phyloP scores from a whole-genome alignment of 225 moss, liverwort and hornwort species.

The Pseudisothecium myosuroides region DNA sequence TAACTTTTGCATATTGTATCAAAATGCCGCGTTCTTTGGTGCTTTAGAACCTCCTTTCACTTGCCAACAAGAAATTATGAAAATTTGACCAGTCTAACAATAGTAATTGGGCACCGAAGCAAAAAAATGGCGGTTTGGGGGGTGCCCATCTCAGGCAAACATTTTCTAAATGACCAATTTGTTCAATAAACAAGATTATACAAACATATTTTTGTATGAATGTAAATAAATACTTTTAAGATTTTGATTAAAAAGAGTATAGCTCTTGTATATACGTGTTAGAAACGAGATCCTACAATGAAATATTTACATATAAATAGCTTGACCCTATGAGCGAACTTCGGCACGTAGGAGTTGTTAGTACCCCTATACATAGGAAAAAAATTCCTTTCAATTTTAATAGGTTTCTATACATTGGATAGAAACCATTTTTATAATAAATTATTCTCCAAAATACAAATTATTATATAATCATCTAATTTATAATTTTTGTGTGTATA shows the following conservation, averaged over 20 bases:
- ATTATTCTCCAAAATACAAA: background rate
- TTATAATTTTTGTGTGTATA: fast-evolving
- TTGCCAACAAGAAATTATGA: too few species aligned
- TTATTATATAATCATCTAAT: background rate
- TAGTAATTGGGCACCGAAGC: too few species aligned
- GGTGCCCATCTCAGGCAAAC: too few species aligned
- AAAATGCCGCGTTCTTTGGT: too few species aligned
- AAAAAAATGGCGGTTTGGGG: too few species aligned
- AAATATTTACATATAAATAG: background rate
- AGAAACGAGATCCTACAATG: background rate
- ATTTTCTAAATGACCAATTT: too few species aligned
- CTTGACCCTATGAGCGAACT: background rate
- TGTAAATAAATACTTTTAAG: background rate
- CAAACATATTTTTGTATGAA: too few species aligned
- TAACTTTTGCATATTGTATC: too few species aligned
- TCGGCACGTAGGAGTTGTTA: fast-evolving
- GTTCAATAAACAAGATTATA: too few species aligned
- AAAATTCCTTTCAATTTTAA: background rate
- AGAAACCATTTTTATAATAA: background rate
- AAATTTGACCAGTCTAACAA: too few species aligned
- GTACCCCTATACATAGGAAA: fast-evolving
- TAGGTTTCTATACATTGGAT: too few species aligned
- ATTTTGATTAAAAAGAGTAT: background rate
- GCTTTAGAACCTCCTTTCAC: too few species aligned
- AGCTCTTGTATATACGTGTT: background rate